A percentile compares a stretch with the other conserved stretches of the same genome.
phyloP scores from a whole-genome alignment of 2,329 filamentous ascomycete genomes.

The Didymella lethalis region DNA sequence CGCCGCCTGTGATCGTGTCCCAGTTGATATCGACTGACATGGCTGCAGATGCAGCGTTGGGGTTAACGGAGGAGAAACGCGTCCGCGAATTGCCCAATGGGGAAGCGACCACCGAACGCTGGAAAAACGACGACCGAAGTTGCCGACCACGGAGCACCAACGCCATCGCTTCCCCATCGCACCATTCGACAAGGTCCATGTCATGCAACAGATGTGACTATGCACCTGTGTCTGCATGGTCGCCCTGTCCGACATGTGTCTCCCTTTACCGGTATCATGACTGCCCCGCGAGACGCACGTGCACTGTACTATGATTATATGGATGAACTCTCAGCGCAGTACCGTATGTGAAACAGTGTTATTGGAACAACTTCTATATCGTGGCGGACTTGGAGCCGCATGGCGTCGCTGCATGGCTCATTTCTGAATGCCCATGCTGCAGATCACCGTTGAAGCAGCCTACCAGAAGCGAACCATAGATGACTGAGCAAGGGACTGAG shows the following conservation, averaged over 20 bases:
- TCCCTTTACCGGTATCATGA: slow-evolving; percentile 19
- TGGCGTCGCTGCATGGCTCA: slow-evolving; percentile 40
- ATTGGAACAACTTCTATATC: slow-evolving; percentile 12
- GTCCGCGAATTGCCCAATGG: slow-evolving; percentile 28
- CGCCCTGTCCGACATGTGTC: slow-evolving; percentile 24
- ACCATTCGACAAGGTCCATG: slow-evolving; percentile 25
- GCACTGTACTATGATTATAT: slow-evolving; percentile 6
- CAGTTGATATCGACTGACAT: slow-evolving; percentile 99
- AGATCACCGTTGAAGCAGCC: slow-evolving; percentile 33
- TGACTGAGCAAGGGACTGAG: slow-evolving; percentile 20
- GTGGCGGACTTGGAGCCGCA: slow-evolving; percentile 38
- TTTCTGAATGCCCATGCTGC: slow-evolving; percentile 36
- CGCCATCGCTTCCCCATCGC: slow-evolving; percentile 25
- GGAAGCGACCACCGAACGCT: slow-evolving; percentile 33
- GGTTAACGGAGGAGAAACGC: slow-evolving; percentile 35
- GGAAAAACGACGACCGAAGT: slow-evolving; percentile 26
- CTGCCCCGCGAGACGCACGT: slow-evolving; percentile 14
- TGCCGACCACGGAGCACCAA: slow-evolving; percentile 27
- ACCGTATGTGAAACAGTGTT: slow-evolving; percentile 9
- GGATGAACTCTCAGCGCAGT: slow-evolving; percentile 8
- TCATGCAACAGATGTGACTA: slow-evolving; percentile 30
- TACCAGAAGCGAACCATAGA: slow-evolving; percentile 25
- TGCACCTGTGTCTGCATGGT: slow-evolving; percentile 28
- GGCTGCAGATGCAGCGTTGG: slow-evolving; percentile 35
- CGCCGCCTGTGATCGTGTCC: slow-evolving; percentile 87